phyloP scores from a whole-genome alignment of 176 grass and related monocot genomes.

The Poa pratensis region DNA sequence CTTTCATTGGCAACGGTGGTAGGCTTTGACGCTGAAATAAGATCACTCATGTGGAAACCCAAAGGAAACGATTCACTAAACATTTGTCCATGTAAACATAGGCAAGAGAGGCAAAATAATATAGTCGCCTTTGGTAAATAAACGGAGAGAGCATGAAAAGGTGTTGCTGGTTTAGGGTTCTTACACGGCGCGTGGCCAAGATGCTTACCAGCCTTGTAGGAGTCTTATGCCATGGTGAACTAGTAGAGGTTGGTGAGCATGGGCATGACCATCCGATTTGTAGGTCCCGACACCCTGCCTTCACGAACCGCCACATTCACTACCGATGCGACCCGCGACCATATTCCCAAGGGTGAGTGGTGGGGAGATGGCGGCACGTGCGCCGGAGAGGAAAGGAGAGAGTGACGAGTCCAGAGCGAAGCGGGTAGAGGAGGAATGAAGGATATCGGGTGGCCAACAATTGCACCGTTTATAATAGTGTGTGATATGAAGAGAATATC shows the following conservation, averaged over 20 bases:
- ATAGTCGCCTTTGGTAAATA: too few relatives aligned
- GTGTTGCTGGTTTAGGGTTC: neutral
- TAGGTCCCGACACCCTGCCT: neutral
- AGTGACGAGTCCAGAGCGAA: neutral
- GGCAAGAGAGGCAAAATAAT: too few relatives aligned
- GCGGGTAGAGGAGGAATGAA: neutral
- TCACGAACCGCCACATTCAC: too few relatives aligned
- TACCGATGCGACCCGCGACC: too few relatives aligned
- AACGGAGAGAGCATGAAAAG: neutral
- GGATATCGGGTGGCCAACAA: neutral
- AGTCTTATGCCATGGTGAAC: constrained; percentile 96
- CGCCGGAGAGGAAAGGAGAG: neutral
- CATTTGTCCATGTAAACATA: too few relatives aligned
- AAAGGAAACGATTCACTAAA: too few relatives aligned
- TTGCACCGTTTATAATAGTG: neutral
- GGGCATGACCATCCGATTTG: constrained; percentile 54
- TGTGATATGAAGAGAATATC: neutral
- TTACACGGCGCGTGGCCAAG: constrained; percentile 71
- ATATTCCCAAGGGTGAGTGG: too few relatives aligned
- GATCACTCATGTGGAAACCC: too few relatives aligned
- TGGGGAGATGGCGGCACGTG: neutral
- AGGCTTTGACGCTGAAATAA: neutral
- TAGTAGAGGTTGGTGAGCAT: constrained; percentile 93
- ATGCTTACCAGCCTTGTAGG: constrained; percentile 94
- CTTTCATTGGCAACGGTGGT: too few relatives aligned